Percentiles rank a stretch among this genome's conserved stretches.
Conservation (phyloP, 2,329 filamentous ascomycete species). For the Claviceps purpurea region DNA sequence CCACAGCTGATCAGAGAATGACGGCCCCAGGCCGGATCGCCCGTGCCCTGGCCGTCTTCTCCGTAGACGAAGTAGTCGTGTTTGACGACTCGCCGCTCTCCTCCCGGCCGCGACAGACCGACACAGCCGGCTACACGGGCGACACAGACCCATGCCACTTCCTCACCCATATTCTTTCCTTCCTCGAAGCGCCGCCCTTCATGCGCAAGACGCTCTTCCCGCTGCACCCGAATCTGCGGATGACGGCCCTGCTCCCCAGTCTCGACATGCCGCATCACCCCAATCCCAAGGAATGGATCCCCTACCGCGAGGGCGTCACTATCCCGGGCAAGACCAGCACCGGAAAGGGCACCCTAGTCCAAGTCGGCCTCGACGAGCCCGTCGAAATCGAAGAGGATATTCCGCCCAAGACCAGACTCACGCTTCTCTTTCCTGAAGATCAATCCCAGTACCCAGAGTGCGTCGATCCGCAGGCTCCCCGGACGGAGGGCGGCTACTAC, state of each 20-base stretch:
- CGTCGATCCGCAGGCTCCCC: constrained; percentile 54
- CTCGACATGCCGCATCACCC: constrained; percentile 80
- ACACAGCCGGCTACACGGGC: constrained; percentile 47
- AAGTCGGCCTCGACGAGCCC: constrained; percentile 42
- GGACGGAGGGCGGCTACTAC: constrained; percentile 68
- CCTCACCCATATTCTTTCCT: constrained; percentile 63
- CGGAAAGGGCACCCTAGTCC: constrained; percentile 39
- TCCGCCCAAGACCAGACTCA: constrained; percentile 59
- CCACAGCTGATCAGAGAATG: constrained; percentile 63
- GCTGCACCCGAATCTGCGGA: constrained; percentile 62
- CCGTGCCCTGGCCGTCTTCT: constrained; percentile 70
- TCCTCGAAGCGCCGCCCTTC: constrained; percentile 74
- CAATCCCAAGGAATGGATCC: constrained; percentile 61
- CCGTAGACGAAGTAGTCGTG: constrained; percentile 70
- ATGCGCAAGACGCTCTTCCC: constrained; percentile 65
- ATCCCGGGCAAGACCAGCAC: constrained; percentile 30
- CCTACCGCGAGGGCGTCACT: constrained; percentile 67
- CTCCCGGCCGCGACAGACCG: constrained; percentile 31
- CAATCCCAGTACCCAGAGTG: constrained; percentile 36
- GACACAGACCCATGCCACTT: constrained; percentile 69
- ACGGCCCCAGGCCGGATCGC: constrained; percentile 62
- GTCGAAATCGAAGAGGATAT: constrained; percentile 46
- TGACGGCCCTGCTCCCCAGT: constrained; percentile 59
- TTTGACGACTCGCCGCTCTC: constrained; percentile 54
- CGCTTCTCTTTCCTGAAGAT: constrained; percentile 44